phyloP scores from a whole-genome alignment of 129 eudicot species.

The Tagetes erecta region DNA sequence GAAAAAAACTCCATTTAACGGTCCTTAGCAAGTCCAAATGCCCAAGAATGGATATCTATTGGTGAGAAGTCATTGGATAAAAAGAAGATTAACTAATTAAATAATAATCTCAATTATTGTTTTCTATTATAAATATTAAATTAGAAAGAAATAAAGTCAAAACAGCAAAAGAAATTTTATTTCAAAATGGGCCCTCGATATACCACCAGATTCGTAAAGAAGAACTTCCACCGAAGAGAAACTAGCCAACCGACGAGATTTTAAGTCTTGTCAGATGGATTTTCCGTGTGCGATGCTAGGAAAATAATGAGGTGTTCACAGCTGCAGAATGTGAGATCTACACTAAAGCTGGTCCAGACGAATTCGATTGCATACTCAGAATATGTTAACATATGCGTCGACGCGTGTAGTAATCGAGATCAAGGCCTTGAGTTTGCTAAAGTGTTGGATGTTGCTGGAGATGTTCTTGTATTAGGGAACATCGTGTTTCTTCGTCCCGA shows the following conservation, averaged over 20 bases:
- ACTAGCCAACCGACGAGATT: conserved; percentile 26
- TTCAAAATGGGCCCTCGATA: conserved; percentile 3
- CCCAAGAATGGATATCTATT: conserved; percentile 18
- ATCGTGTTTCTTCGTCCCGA: conserved; percentile 60
- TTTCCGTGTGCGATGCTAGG: conserved; percentile 44
- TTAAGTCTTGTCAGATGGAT: not conserved
- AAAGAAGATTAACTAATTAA: conserved; percentile 19
- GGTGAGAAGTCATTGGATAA: conserved; percentile 30
- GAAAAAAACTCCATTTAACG: too few species aligned
- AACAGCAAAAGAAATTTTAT: not conserved
- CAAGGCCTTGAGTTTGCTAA: conserved; percentile 53
- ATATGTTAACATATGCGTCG: conserved; percentile 41
- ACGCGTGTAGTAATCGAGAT: conserved; percentile 36
- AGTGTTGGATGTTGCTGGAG: conserved; percentile 55
- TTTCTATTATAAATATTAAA: not conserved
- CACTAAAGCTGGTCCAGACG: conserved; percentile 36
- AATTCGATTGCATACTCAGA: conserved; percentile 43
- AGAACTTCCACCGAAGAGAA: conserved; percentile 38
- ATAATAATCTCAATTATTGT: not conserved
- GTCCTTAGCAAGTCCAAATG: not conserved
- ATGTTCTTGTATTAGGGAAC: conserved; percentile 60
- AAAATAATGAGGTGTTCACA: conserved; percentile 40
- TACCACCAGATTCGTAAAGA: conserved; percentile 35
- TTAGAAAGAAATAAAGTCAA: conserved; percentile 10
- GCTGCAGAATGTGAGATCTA: conserved; percentile 44